A percentile compares a stretch with the other conserved stretches of the same genome.
These are phyloP conservation scores for Malus hybrid DNA, from an alignment of 331 rosid species.

Conservation along the genomic window DNA sequence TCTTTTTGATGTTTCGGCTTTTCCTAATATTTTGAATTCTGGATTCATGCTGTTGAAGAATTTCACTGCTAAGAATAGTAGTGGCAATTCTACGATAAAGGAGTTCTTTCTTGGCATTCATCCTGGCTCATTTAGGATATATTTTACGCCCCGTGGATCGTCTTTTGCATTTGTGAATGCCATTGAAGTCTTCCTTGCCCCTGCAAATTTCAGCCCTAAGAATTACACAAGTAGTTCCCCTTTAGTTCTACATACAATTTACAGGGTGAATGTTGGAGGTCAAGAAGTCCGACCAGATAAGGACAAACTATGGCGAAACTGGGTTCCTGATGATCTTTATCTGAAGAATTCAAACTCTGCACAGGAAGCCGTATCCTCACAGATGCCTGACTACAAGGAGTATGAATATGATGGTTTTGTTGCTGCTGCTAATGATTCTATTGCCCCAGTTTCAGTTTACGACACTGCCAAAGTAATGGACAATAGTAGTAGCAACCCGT, in stretches of 20 bases:
- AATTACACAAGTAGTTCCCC: neutral
- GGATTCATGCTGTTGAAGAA: conserved; percentile 18
- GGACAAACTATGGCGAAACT: conserved; percentile 28
- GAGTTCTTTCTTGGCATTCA: conserved; percentile 30
- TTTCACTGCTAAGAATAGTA: neutral
- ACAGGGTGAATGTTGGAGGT: conserved; percentile 50
- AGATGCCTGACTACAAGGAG: fast-evolving
- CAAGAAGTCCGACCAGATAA: fast-evolving
- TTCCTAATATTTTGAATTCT: neutral
- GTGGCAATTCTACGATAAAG: conserved; percentile 4
- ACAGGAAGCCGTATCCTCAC: fast-evolving
- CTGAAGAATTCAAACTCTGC: neutral
- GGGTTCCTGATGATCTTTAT: conserved; percentile 32
- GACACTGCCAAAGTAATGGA: conserved; percentile 23
- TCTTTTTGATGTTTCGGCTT: conserved; percentile 34
- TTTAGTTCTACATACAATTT: conserved; percentile 16
- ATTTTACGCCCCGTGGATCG: conserved; percentile 22
- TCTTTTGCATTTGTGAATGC: conserved; percentile 60
- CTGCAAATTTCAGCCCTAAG: neutral
- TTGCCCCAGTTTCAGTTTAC: conserved; percentile 36
- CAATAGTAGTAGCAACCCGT: fast-evolving
- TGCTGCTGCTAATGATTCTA: neutral
- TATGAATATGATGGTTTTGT: neutral
- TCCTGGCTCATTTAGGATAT: neutral
- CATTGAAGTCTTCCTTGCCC: conserved; percentile 48